Evolutionary conservation across 2,329 filamentous ascomycete species (phyloP), one percentile per base, ranked within the genome.

Genomic region (Bimuria novae-zelandiae): DNA sequence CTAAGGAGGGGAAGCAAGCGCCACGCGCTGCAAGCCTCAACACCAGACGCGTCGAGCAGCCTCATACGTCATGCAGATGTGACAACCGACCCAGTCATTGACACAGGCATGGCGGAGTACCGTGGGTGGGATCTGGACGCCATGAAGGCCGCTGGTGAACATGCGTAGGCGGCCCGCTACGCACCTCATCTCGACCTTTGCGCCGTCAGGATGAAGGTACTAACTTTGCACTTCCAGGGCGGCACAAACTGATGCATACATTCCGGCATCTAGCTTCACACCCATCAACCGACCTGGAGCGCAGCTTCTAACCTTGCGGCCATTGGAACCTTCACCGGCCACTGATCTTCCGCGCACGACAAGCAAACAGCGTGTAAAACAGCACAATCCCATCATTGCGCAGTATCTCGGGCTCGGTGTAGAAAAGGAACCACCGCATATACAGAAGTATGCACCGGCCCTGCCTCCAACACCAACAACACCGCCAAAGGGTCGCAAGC

Each of bases 401-500:
- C 51, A 61, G 5, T 70, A 73, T 40, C 61, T 72, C 1, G 68
- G 67, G 7, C 46, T 70, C 2, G 63, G 59, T 22, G 48, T 30
- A 37, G 39, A 53, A 6, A 30, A 42, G 16, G 67, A 67, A 36
- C 59, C 63, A 16, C 19, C 51, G 10, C 59, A 61, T 42, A 42
- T 68, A n/a, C 47, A 57, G 3, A 62, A 55, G 40, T 55, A 59
- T 55, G 59, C 53, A 3, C 50, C 58, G 25, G 32, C 32, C 2
- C 33, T 51, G n/a, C 44, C 49, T 22, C 36, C 52, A 22, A 33
- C 39, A 7, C 46, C 54, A 17, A 25, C 52, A 11, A 43, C 49
- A 25, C 40, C 52, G 2, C 44, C 51, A 11, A 30, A 50, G 32
- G 22, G 16, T 19, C 55, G 55, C 23, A 65, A 63, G 59, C 62